Evolutionary conservation across 495 filamentous ascomycete species (phyloP), one percentile per base, ranked within the genome.

Genomic region (Staphylotrichum longicolle): DNA sequence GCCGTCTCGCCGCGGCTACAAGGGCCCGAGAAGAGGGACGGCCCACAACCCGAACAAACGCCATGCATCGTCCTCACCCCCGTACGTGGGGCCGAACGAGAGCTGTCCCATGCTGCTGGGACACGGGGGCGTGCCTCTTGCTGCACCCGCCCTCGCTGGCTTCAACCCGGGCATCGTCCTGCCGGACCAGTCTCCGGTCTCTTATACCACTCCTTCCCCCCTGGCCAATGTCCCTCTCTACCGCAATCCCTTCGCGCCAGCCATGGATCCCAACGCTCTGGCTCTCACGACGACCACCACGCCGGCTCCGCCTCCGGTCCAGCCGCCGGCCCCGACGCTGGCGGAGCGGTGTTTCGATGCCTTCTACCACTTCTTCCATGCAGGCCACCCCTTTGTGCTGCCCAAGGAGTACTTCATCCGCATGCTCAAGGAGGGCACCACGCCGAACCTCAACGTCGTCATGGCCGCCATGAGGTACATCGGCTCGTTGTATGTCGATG

Each of bases 391-490:
- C 0, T 82, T 91, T 63, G 71, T 84, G 54, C 77, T 86, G 4
- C 81, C 81, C 10, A 78, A 78, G 66, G 70, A 76, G 14, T 66
- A 74, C 51, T 74, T 82, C 33, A 61, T 81, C 52, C 74, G 72
- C 46, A 56, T 81, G 57, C 66, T 77, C 4, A 79, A 82, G 58
- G 74, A 80, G 14, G 65, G 66, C 52, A 50, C 63, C 1, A 63
- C 56, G 5, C 69, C 73, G 32, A 72, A 76, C 33, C 52, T 80
- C 35, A 68, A 71, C 44, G 67, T 75, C 61, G 63, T 84, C 4
- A 67, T 86, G 47, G 78, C 86, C 33, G 87, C 87, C 32, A 89
- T 91, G 73, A 80, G 86, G 54, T 91, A 85, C 73, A 80, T 91
- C 37, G 87, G 86, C 46, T 86, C 86, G 0, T 80, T 84, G 63